Conservation (phyloP, 495 filamentous ascomycete genomes). For the Daldinia loculata region DNA sequence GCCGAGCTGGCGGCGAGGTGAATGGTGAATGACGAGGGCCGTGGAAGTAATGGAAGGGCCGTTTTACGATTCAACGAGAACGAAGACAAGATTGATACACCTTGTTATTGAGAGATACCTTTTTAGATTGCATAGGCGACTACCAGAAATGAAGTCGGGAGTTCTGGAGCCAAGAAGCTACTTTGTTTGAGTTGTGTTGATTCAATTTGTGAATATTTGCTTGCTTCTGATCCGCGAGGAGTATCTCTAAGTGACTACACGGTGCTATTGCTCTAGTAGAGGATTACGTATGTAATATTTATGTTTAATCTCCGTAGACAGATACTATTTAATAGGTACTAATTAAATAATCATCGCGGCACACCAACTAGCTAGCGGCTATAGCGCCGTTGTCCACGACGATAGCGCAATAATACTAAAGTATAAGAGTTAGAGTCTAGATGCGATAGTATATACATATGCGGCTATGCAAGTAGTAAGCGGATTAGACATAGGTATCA, state of each 20-base stretch:
- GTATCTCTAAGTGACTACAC: neutral
- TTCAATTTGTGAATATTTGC: neutral
- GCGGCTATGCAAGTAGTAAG: neutral
- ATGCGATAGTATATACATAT: neutral
- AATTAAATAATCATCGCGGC: neutral
- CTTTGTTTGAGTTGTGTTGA: neutral
- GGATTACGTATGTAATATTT: neutral
- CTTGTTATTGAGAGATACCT: constrained; percentile 25
- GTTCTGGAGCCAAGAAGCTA: constrained; percentile 4
- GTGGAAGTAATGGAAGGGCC: neutral
- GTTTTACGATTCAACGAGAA: constrained; percentile 32
- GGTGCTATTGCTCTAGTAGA: neutral
- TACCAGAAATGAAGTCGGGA: constrained; percentile 14
- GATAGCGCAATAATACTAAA: neutral
- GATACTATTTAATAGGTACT: neutral
- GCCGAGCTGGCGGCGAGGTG: constrained; percentile 8
- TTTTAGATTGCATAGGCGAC: constrained; percentile 32
- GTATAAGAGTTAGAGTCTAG: neutral
- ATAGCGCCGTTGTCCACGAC: neutral
- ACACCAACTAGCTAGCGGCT: neutral
- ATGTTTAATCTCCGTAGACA: neutral
- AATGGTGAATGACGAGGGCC: constrained; percentile 18
- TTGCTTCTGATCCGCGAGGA: neutral
- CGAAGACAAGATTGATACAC: constrained; percentile 17
- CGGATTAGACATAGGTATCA: neutral